Base-by-base conservation (phyloP, 106 monocot species). In the Narthecium ossifragum region DNA sequence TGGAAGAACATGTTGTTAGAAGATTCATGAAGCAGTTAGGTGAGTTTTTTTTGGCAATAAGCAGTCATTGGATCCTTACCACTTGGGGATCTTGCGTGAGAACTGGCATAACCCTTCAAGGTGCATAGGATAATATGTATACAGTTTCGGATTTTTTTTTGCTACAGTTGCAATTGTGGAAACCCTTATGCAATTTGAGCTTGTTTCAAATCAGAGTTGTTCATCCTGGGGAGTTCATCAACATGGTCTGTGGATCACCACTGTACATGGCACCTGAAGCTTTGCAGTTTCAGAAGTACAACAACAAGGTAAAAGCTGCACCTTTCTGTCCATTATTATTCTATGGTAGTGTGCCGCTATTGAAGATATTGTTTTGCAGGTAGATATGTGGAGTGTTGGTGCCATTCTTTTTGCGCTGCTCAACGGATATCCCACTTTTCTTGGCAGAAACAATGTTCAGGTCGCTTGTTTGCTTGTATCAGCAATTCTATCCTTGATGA, bases 251-350 rank as follows among this genome's bases (percentile, higher is more conserved):
- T 60, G 87, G 82, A 8, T 57, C 87, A 12, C 67, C 75, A 28
- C 63, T 73, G 24, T 82, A 87, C 61, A 82, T 82, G 86, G 78
- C 75, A 48, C 81, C 81, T 27, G 86, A 87, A 75, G 73, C 78
- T n/a, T 71, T 87, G 75, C 72, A 62, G 28, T 87, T 82, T 55
- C 68, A 78, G 29, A 76, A 82, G 55, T 82, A 82, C 46, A 69
- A 87, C 46, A 40, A 64, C 29, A 78, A 81, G 81, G 81, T 81
- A 69, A 59, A 22, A 13, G 2, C 24, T 30, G 2, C 5, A 7
- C 6, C 18, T 62, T 10, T 66, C 2, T 52, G 0, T 31, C 12
- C 9, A 6, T n/a, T n/a, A n/a, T 54, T 30, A 63, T 12, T 30
- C 21, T 58, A 25, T 29, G 29, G 34, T 37, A 20, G 9, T 15